Evolutionary conservation across 140 eudicot genomes (phyloP), one percentile per base, ranked within the genome.

Genomic region (Cichorium intybus): DNA sequence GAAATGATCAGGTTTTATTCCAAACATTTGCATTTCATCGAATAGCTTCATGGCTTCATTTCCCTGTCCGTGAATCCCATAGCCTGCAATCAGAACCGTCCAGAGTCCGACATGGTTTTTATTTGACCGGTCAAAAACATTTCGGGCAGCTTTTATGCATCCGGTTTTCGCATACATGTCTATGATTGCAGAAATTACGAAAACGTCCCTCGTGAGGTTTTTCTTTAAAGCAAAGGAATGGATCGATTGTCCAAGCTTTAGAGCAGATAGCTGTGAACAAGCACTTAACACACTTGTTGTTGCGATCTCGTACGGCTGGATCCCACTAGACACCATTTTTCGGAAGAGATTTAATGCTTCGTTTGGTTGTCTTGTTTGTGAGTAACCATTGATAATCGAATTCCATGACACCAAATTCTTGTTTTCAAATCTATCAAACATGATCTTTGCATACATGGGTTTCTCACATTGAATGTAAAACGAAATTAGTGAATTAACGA

Each of bases 81-180:
- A 79, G 11, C 90, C 85, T 24, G 95, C 29, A 59, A 90, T 87
- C 67, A 90, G 53, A 69, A 69, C 80, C 0, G 88, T 77, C 93
- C 88, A 90, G 24, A 87, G 56, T 31, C 83, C 86, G 12, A 75
- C 68, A 53, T 77, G 77, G 45, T 65, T 87, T 55, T 60, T 58
- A 35, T 68, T 71, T 45, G 80, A 57, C 27, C 37, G 77, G 27
- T 65, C 66, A 62, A 90, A 90, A 18, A 82, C 83, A 50, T 67
- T 73, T 37, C 63, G 76, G 9, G 95, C 80, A 52, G 63, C 64
- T 75, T 82, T 78, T 73, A 87, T 60, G 64, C 75, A 75, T 37
- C 97, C 95, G 51, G 84, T 70, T 55, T 90, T 84, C 23, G 90
- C 84, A 27, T 90, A 90, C 97, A 90, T 84, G 75, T 90, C 90